These are phyloP conservation scores for Pythium brachiatum DNA, from an alignment of 352 stramenopile species.

Conservation along the genomic window DNA sequence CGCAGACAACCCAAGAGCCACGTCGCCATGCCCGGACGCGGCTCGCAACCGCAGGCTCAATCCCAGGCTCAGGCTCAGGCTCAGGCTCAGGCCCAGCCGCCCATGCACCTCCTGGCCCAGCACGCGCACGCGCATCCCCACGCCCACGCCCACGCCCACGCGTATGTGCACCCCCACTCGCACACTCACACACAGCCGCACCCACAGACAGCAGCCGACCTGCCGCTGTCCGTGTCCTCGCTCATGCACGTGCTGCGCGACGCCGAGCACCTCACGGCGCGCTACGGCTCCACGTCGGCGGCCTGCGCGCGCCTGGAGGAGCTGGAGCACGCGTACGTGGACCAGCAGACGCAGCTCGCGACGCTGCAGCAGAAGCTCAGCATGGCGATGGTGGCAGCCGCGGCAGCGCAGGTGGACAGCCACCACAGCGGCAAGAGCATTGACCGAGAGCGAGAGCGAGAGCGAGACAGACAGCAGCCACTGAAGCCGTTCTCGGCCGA, in stretches of 20 bases:
- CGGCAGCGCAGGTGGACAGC: slow-evolving; percentile 20
- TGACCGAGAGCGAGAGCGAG: not conserved
- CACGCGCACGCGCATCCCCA: slow-evolving; percentile 1
- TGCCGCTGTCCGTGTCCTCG: slow-evolving; percentile 22
- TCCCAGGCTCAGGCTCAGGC: not conserved
- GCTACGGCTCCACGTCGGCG: slow-evolving; percentile 32
- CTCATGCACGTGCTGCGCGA: slow-evolving; percentile 32
- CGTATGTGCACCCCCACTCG: not conserved
- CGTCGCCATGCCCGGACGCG: slow-evolving; percentile 6
- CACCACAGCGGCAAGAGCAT: not conserved
- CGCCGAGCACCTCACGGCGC: slow-evolving; percentile 33
- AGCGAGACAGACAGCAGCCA: not conserved
- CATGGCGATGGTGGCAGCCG: slow-evolving; percentile 25
- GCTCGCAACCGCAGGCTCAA: not conserved
- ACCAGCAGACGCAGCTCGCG: slow-evolving; percentile 25
- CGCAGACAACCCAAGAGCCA: not conserved
- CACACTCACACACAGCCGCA: not conserved
- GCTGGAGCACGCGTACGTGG: slow-evolving; percentile 30
- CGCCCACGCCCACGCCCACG: not conserved
- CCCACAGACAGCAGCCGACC: slow-evolving; percentile 1
- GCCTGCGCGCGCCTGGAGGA: slow-evolving; percentile 29
- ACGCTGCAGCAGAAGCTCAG: slow-evolving; percentile 28
- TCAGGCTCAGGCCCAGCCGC: not conserved
- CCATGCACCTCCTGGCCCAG: slow-evolving; percentile 2
- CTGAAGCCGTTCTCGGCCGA: slow-evolving; percentile 18